A percentile compares a stretch with the other conserved stretches of the same genome.
phyloP scores from a whole-genome alignment of 2,329 filamentous ascomycete genomes.

The Geoglossum cookeanum region DNA sequence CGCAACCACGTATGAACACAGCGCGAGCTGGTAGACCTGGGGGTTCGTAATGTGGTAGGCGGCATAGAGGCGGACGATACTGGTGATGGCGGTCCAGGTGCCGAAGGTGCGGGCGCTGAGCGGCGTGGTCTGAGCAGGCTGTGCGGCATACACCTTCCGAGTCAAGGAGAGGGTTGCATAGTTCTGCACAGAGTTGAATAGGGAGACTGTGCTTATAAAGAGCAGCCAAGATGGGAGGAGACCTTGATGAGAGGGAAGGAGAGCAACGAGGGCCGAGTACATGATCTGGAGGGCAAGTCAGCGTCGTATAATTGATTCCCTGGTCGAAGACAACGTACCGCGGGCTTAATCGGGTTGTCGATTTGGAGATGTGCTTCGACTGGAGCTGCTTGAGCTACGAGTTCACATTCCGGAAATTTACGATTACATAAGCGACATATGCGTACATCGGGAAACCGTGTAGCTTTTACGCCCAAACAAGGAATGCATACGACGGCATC shows the following conservation, averaged over 20 bases:
- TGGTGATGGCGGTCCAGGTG: conserved; percentile 68
- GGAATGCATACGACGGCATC: not conserved
- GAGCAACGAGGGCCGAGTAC: conserved; percentile 14
- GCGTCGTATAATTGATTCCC: not conserved
- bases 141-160: conserved; percentile 65
- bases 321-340: not conserved
- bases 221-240: conserved; percentile 46
- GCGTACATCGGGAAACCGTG: not conserved
- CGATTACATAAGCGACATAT: not conserved
- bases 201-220: conserved; percentile 42
- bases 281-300: conserved; percentile 10
- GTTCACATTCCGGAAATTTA: too few species aligned
- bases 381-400: not conserved
- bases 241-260: conserved; percentile 27
- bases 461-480: not conserved
- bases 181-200: conserved; percentile 71
- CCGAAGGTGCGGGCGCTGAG: conserved; percentile 66
- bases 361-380: not conserved
- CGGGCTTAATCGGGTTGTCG: not conserved
- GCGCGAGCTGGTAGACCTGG: conserved; percentile 57
- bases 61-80: conserved; percentile 61
- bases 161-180: conserved; percentile 67
- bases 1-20: conserved; percentile 68
- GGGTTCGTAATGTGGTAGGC: conserved; percentile 61
- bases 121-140: conserved; percentile 37